A percentile compares a stretch with the other conserved stretches of the same genome.
Conservation (phyloP, 2,329 filamentous ascomycete species). For the Alternaria sp. region DNA sequence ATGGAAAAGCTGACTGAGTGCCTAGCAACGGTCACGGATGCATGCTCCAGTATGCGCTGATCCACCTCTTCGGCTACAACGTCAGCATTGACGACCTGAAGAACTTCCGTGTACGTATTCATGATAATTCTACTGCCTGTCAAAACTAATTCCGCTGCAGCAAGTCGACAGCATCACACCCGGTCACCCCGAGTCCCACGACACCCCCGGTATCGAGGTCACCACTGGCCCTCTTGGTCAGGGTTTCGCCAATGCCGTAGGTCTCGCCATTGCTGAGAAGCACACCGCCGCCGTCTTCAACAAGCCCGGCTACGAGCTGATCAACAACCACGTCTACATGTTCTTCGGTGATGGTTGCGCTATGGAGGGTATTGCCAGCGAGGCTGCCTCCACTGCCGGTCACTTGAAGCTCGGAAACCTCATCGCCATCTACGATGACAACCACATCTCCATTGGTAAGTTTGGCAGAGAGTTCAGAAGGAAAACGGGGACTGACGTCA, state of each 20-base stretch:
- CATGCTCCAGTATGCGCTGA: constrained; percentile 98
- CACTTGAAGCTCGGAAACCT: constrained; percentile 98
- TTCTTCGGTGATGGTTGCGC: constrained; percentile 98
- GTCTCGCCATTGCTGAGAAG: constrained; percentile 94
- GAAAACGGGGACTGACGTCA: constrained; percentile 17
- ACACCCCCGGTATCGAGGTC: constrained; percentile 96
- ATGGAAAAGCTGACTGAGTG: neutral
- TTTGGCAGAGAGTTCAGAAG: neutral
- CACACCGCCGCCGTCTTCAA: constrained; percentile 93
- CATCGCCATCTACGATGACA: constrained; percentile 97
- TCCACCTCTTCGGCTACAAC: constrained; percentile 93
- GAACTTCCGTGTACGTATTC: constrained; percentile 82
- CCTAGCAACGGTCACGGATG: constrained; percentile 96
- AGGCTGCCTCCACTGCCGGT: constrained; percentile 90
- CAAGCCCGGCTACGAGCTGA: constrained; percentile 88
- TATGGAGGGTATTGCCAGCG: constrained; percentile 96
- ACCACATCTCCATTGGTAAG: constrained; percentile 86
- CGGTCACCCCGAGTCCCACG: constrained; percentile 94
- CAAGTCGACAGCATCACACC: constrained; percentile 83
- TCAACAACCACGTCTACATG: constrained; percentile 96
- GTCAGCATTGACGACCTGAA: constrained; percentile 91
- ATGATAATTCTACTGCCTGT: constrained; percentile 56
- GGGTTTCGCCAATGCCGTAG: constrained; percentile 96
- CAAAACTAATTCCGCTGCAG: constrained; percentile 45
- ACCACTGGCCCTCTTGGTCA: constrained; percentile 98